phyloP scores from a whole-genome alignment of 768 basidiomycete genomes.

The Daedaleopsis sinensis region DNA sequence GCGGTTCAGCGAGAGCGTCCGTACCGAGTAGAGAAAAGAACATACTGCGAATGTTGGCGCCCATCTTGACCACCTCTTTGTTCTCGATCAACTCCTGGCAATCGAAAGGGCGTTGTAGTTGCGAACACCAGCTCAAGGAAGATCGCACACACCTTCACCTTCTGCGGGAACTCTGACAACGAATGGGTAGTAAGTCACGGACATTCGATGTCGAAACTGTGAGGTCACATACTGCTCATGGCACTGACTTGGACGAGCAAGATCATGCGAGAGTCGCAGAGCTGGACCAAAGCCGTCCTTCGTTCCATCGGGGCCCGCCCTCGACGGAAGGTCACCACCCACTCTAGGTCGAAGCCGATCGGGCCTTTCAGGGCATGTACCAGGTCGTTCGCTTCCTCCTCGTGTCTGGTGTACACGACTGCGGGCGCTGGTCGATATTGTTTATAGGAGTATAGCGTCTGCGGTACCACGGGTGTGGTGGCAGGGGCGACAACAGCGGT shows the following conservation, averaged over 20 bases:
- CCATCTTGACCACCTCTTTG: slow-evolving; percentile 43
- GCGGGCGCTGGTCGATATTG: slow-evolving; percentile 36
- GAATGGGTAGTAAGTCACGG: neutral
- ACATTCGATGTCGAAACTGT: neutral
- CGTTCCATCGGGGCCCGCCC: slow-evolving; percentile 30
- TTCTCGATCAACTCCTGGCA: slow-evolving; percentile 49
- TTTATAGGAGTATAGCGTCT: slow-evolving; percentile 39
- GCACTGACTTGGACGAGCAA: slow-evolving; percentile 50
- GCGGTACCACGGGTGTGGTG: neutral
- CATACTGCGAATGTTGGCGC: slow-evolving; percentile 52
- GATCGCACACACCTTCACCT: slow-evolving; percentile 38
- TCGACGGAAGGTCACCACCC: slow-evolving; percentile 41
- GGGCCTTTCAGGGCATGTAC: slow-evolving; percentile 43
- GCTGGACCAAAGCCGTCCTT: slow-evolving; percentile 48
- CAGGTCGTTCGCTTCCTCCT: slow-evolving; percentile 45
- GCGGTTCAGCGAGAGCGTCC: neutral
- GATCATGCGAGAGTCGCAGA: slow-evolving; percentile 46
- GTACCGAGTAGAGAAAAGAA: slow-evolving; percentile 2
- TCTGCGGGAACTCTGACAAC: slow-evolving; percentile 44
- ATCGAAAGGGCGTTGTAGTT: neutral
- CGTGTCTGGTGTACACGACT: slow-evolving; percentile 43
- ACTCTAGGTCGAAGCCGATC: slow-evolving; percentile 56
- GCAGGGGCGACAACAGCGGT: neutral
- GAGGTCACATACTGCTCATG: slow-evolving; percentile 39
- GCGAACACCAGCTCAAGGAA: neutral